Conservation (phyloP, 1,139 yeast species). For the Diutina siamensis region DNA sequence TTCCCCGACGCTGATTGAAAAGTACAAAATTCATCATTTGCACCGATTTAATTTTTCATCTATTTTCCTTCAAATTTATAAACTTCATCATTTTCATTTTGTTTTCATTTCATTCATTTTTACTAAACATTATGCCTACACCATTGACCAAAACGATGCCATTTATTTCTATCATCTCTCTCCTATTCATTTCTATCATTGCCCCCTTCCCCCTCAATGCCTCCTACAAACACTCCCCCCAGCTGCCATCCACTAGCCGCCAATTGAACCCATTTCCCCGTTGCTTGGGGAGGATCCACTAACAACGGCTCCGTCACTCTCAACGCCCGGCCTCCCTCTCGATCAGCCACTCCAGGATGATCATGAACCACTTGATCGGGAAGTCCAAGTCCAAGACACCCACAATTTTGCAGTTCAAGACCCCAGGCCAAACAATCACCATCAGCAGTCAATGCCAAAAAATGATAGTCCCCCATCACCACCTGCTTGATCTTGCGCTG, state of each 20-base stretch:
- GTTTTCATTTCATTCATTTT: too few species aligned
- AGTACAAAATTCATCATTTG: too few species aligned
- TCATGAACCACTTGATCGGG: conserved; percentile 15
- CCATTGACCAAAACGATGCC: background rate
- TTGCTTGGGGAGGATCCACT: background rate
- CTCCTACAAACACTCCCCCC: conserved; percentile 3
- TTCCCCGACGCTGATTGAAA: too few species aligned
- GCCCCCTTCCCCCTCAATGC: too few species aligned
- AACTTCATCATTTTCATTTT: too few species aligned
- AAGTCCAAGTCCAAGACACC: conserved; percentile 59
- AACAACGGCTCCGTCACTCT: background rate
- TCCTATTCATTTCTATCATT: too few species aligned
- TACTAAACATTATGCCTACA: too few species aligned
- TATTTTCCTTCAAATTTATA: too few species aligned
- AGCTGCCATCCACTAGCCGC: conserved; percentile 6
- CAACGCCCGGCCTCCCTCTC: background rate
- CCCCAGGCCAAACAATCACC: conserved; percentile 71
- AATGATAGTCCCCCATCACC: conserved; percentile 68
- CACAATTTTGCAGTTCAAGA: conserved; percentile 46
- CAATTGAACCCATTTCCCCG: background rate
- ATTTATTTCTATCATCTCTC: too few species aligned
- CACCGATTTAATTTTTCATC: too few species aligned
- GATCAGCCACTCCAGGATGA: background rate
- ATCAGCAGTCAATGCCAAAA: conserved; percentile 44
- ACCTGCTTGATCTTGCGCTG: conserved; percentile 41